A percentile compares a stretch with the other conserved stretches of the same genome.
Evolutionary conservation across 108 stramenopile species (phyloP).

Genomic region (Nitzschia putrida): DNA sequence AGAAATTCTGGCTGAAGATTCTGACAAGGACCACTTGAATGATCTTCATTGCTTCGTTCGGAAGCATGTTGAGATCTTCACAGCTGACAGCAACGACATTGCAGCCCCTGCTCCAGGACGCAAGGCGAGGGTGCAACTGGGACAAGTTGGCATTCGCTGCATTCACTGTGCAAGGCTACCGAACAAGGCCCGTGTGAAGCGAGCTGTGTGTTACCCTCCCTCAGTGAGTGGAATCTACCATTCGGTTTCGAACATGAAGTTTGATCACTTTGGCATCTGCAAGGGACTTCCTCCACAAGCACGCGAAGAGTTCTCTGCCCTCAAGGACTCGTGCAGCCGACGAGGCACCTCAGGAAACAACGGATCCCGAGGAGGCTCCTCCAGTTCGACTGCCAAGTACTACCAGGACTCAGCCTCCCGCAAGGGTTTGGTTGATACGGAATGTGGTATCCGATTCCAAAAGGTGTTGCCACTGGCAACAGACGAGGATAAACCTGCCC

Average conservation of each 20-base stretch:
- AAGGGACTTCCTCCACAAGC: conserved; percentile 23
- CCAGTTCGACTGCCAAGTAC: conserved; percentile 43
- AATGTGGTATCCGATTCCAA: conserved; percentile 47
- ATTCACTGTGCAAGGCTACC: conserved; percentile 38
- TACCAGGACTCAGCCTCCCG: conserved; percentile 48
- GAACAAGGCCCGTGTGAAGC: conserved; percentile 4
- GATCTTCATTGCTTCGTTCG: conserved; percentile 65
- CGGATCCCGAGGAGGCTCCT: not conserved
- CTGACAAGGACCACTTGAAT: conserved; percentile 32
- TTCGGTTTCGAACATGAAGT: conserved; percentile 27
- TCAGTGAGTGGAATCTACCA: conserved; percentile 21
- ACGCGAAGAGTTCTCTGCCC: conserved; percentile 26
- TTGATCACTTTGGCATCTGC: conserved; percentile 38
- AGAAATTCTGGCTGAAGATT: conserved; percentile 3
- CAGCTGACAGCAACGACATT: conserved; percentile 43
- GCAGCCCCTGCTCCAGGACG: conserved; percentile 58
- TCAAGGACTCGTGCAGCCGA: conserved; percentile 28
- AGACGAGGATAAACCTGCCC: not conserved
- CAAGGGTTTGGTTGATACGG: conserved; percentile 51
- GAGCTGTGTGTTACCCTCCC: conserved; percentile 33
- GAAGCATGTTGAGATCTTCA: conserved; percentile 59
- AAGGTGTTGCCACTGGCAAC: not conserved
- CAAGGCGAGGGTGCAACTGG: conserved; percentile 32
- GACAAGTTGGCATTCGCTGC: conserved; percentile 54
- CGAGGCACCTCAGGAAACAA: conserved; percentile 8